phyloP scores from a whole-genome alignment of 2,329 filamentous ascomycete species.

The Allantophomopsis cytisporea region DNA sequence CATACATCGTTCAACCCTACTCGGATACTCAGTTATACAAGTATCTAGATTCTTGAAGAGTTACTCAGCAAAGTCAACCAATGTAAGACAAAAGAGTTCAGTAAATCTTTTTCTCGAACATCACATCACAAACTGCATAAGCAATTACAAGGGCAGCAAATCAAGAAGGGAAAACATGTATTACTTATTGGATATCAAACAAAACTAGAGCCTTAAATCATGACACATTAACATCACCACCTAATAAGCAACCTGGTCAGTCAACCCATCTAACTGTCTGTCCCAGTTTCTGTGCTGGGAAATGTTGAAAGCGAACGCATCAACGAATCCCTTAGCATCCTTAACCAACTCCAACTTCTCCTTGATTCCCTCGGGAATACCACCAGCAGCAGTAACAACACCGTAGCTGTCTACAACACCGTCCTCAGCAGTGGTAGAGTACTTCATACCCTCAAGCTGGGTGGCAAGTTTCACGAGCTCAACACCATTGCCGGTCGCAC shows the following conservation, averaged over 20 bases:
- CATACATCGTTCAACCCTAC: no score
- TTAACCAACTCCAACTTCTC: slow-evolving; percentile 51
- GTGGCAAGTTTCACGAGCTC: slow-evolving; percentile 39
- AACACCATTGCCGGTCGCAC: slow-evolving; percentile 60
- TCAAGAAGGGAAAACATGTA: no score
- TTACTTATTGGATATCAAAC: no score
- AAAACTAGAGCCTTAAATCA: no score
- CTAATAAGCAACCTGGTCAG: slow-evolving; percentile 55
- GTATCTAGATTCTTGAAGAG: no score
- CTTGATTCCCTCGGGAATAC: slow-evolving; percentile 36
- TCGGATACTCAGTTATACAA: no score
- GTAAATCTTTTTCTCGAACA: no score
- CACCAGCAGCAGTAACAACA: slow-evolving; percentile 52
- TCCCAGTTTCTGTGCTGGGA: slow-evolving; percentile 62
- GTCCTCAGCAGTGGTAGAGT: slow-evolving; percentile 23
- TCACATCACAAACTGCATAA: no score
- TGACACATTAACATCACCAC: neutral
- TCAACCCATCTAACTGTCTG: slow-evolving; percentile 60
- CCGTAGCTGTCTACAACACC: slow-evolving; percentile 55
- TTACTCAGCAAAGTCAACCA: no score
- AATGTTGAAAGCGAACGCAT: slow-evolving; percentile 56
- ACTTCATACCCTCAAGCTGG: slow-evolving; percentile 30
- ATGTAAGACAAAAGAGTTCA: no score
- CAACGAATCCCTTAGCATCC: slow-evolving; percentile 54
- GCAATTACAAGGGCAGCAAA: no score